Evolutionary conservation across 139 green algal genomes (phyloP).

Genomic region (Volvox reticuliferus): DNA sequence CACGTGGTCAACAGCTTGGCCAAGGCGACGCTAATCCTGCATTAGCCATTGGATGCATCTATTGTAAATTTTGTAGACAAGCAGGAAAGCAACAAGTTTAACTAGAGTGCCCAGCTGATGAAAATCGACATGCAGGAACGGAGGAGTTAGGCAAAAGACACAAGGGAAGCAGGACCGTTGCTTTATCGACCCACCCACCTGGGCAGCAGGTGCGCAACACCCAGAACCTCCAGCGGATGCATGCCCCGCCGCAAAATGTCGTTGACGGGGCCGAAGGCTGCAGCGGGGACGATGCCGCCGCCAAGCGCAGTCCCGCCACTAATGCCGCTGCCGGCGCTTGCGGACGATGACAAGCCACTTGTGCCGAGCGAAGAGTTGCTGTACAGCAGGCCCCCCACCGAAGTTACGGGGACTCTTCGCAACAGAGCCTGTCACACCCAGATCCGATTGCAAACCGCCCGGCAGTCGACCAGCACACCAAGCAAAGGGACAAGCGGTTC

Average conservation of each 20-base stretch:
- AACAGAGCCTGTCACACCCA: constrained; percentile 7
- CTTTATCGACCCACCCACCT: not conserved
- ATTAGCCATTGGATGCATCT: too few relatives aligned
- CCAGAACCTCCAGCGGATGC: constrained; percentile 74
- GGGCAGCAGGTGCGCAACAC: constrained; percentile 51
- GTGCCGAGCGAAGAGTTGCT: not conserved
- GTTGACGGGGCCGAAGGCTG: constrained; percentile 29
- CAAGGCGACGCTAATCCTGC: constrained; percentile 51
- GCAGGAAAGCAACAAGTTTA: too few relatives aligned
- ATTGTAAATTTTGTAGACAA: too few relatives aligned
- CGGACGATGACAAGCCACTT: not conserved
- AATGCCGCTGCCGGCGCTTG: not conserved
- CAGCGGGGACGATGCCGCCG: not conserved
- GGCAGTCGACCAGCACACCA: too few relatives aligned
- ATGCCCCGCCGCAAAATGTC: constrained; percentile 65
- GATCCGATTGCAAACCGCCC: too few relatives aligned
- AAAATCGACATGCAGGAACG: too few relatives aligned
- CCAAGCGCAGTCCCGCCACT: not conserved
- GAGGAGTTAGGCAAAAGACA: too few relatives aligned
- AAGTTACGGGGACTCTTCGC: not conserved
- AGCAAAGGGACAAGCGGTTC: too few relatives aligned
- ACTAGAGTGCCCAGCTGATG: too few relatives aligned
- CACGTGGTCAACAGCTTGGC: constrained; percentile 57
- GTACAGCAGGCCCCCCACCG: constrained; percentile 3
- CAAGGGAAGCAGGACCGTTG: too few relatives aligned